These are phyloP conservation scores for Schwanniomyces occidentalis DNA, from an alignment of 805 yeast genomes.

Conservation along the genomic window DNA sequence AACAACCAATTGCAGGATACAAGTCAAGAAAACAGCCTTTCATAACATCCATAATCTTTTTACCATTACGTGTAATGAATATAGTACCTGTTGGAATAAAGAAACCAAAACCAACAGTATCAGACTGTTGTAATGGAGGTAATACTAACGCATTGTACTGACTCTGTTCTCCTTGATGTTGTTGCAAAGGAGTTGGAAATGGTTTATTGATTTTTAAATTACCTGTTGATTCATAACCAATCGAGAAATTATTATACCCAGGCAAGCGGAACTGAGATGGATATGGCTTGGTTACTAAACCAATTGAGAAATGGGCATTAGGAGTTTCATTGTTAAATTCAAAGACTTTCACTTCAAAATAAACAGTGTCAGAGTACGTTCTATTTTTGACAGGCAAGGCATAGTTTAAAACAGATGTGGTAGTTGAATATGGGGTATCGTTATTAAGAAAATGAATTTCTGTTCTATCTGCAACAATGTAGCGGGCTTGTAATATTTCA, in stretches of 20 bases:
- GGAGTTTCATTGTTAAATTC: constrained; percentile 28
- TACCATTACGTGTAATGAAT: constrained; percentile 57
- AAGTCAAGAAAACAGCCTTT: constrained; percentile 50
- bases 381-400: constrained; percentile 39
- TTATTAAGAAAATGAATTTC: constrained; percentile 38
- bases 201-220: constrained; percentile 67
- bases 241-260: constrained; percentile 67
- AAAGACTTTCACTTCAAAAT: constrained; percentile 57
- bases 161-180: constrained; percentile 41
- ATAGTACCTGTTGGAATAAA: constrained; percentile 48
- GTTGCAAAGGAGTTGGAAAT: constrained; percentile 48
- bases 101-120: constrained; percentile 57
- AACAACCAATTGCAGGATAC: constrained; percentile 57
- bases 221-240: constrained; percentile 75
- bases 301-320: constrained; percentile 60
- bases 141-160: constrained; percentile 45
- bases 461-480: constrained; percentile 39
- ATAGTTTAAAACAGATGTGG: constrained; percentile 39
- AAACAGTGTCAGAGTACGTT: constrained; percentile 44
- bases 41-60: constrained; percentile 50
- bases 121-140: constrained; percentile 54
- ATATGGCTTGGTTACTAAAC: constrained; percentile 70
- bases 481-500: constrained; percentile 31
- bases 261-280: constrained; percentile 71
- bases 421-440: constrained; percentile 39